Conservation (phyloP, 1,139 yeast species). For the Zygosaccharomyces sapae region DNA sequence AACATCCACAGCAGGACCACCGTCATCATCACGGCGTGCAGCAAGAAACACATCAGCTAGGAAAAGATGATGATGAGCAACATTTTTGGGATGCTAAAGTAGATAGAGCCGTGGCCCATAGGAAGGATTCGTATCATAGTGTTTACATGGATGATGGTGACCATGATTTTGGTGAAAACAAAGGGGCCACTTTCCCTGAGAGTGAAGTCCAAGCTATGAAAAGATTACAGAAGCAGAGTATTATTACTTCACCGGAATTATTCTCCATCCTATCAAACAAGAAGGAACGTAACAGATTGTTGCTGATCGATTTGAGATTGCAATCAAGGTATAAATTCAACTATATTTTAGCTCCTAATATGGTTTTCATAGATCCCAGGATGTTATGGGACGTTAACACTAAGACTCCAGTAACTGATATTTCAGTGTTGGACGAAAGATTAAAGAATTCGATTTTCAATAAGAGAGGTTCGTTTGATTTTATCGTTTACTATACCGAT, state of each 20-base stretch:
- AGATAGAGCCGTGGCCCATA: slow-evolving; percentile 26
- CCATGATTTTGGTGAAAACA: slow-evolving; percentile 24
- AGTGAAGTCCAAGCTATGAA: slow-evolving; percentile 23
- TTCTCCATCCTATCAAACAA: slow-evolving; percentile 27
- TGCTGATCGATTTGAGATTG: slow-evolving; percentile 56
- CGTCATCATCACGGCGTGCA: background rate
- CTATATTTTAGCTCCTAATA: slow-evolving; percentile 48
- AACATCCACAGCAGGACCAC: background rate
- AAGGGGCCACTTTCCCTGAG: slow-evolving; percentile 9
- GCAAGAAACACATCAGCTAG: background rate
- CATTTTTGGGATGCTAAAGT: slow-evolving; percentile 15
- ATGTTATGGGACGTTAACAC: slow-evolving; percentile 32
- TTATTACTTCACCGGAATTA: slow-evolving; percentile 34
- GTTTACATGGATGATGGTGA: slow-evolving; percentile 35
- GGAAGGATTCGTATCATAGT: slow-evolving; percentile 40
- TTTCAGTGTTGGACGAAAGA: slow-evolving; percentile 42
- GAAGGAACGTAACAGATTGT: slow-evolving; percentile 27
- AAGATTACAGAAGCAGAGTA: slow-evolving; percentile 30
- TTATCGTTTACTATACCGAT: slow-evolving; percentile 52
- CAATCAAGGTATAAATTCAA: slow-evolving; percentile 46
- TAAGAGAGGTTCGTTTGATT: slow-evolving; percentile 47
- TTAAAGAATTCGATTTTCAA: slow-evolving; percentile 40
- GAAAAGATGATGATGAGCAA: background rate
- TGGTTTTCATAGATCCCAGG: slow-evolving; percentile 59
- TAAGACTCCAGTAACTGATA: slow-evolving; percentile 34